phyloP scores from a whole-genome alignment of 495 filamentous ascomycete genomes.

The Staphylotrichum longicolle region DNA sequence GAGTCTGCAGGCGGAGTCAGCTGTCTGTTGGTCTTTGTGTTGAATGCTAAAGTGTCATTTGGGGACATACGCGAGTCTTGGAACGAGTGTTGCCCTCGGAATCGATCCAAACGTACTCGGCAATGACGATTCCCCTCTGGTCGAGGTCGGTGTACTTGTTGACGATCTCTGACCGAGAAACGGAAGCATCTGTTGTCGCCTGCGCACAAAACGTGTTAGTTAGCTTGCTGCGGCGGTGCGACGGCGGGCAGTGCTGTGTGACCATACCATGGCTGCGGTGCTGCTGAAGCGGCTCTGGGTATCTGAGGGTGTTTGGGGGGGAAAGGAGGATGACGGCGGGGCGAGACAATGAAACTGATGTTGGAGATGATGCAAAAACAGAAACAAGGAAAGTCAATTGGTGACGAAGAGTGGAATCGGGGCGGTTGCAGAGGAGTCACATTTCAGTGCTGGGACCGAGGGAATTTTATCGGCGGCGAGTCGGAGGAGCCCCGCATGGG shows the following conservation, averaged over 20 bases:
- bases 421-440: slow-evolving; percentile 8
- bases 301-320: neutral
- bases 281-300: slow-evolving; percentile 4
- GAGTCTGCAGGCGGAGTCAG: slow-evolving; percentile 59
- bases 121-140: slow-evolving; percentile 75
- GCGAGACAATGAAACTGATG: neutral
- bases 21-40: slow-evolving; percentile 9
- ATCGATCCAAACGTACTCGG: slow-evolving; percentile 98
- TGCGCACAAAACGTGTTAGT: slow-evolving; percentile 4
- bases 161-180: slow-evolving; percentile 37
- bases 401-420: neutral
- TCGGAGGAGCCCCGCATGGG: slow-evolving; percentile 10
- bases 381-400: slow-evolving; percentile 2
- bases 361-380: neutral
- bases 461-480: slow-evolving; percentile 16
- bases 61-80: slow-evolving; percentile 79
- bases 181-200: slow-evolving; percentile 7
- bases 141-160: slow-evolving; percentile 86
- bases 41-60: too few species aligned
- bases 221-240: neutral
- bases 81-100: slow-evolving; percentile 70
- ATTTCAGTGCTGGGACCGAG: slow-evolving; percentile 15
- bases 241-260: too few species aligned
- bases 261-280: slow-evolving; percentile 14
- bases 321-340: neutral